A percentile compares a stretch with the other conserved stretches of the same genome.
Evolutionary conservation across 768 basidiomycete genomes (phyloP).

Genomic region (Rhizopogon salebrosus): DNA sequence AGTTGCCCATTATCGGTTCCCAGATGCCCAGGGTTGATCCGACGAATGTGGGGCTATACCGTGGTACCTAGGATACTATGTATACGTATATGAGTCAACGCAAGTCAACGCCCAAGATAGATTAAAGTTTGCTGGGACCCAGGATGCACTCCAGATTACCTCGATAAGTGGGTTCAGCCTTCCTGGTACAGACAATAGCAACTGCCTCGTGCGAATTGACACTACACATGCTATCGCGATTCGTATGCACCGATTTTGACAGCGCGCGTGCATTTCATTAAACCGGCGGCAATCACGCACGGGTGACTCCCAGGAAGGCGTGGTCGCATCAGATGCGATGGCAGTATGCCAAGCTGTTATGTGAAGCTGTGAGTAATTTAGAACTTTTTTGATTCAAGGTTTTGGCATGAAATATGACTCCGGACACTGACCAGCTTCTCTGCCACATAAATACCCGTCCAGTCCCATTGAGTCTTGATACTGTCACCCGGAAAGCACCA

Average conservation of each 20-base stretch:
- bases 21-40: background rate
- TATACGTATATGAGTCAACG: background rate
- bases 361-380: background rate
- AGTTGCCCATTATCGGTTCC: background rate
- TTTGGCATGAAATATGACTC: background rate
- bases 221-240: no score
- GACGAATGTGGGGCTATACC: background rate
- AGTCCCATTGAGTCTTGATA: background rate
- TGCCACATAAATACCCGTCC: constrained; percentile 1
- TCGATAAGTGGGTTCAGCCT: background rate
- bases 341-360: background rate
- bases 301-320: background rate
- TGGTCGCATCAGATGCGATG: background rate
- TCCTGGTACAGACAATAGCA: background rate
- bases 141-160: background rate
- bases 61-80: background rate
- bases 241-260: background rate
- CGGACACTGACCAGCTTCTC: background rate
- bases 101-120: background rate
- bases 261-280: background rate
- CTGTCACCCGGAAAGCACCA: background rate
- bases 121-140: background rate
- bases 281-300: background rate
- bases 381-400: background rate
- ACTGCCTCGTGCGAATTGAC: background rate